A percentile compares a stretch with the other conserved stretches of the same genome.
These are phyloP conservation scores for Penicillium ucsense DNA, from an alignment of 495 filamentous ascomycete genomes.

Conservation along the genomic window DNA sequence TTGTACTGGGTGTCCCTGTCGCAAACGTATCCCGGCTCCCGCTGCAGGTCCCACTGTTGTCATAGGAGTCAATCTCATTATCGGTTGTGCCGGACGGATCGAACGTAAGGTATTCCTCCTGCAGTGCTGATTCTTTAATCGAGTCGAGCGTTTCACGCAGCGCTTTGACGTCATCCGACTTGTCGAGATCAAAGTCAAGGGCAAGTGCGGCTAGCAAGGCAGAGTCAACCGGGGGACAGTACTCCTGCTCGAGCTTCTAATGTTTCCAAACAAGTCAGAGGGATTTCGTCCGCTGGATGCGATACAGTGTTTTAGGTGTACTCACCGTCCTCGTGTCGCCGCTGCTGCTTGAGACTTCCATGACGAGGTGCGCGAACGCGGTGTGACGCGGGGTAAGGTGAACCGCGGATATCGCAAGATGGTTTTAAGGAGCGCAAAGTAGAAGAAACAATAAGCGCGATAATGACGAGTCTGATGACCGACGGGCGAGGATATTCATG, in stretches of 20 bases:
- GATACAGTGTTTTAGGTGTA: not conserved
- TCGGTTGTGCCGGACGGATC: slow-evolving; percentile 59
- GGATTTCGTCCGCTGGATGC: no score
- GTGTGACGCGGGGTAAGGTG: not conserved
- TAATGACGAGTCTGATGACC: not conserved
- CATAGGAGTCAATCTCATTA: slow-evolving; percentile 12
- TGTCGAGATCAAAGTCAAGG: slow-evolving; percentile 51
- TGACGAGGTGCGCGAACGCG: not conserved
- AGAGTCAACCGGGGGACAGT: slow-evolving; percentile 54
- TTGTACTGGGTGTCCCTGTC: slow-evolving; percentile 34
- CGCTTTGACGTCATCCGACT: slow-evolving; percentile 37
- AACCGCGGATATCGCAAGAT: not conserved
- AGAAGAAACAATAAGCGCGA: not conserved
- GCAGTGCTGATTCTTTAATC: slow-evolving; percentile 48
- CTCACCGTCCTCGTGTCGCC: not conserved
- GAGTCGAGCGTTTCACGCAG: slow-evolving; percentile 44
- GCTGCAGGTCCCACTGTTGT: not conserved
- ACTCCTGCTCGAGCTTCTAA: slow-evolving; percentile 38
- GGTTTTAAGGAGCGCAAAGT: not conserved
- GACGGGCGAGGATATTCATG: no score
- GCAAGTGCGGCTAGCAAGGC: slow-evolving; percentile 56
- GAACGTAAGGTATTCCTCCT: slow-evolving; percentile 62
- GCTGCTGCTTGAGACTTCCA: not conserved
- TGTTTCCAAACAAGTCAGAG: not conserved
- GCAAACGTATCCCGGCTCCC: not conserved